Conservation (phyloP, 129 eudicot genomes). For the Chrysanthemum makinoi region DNA sequence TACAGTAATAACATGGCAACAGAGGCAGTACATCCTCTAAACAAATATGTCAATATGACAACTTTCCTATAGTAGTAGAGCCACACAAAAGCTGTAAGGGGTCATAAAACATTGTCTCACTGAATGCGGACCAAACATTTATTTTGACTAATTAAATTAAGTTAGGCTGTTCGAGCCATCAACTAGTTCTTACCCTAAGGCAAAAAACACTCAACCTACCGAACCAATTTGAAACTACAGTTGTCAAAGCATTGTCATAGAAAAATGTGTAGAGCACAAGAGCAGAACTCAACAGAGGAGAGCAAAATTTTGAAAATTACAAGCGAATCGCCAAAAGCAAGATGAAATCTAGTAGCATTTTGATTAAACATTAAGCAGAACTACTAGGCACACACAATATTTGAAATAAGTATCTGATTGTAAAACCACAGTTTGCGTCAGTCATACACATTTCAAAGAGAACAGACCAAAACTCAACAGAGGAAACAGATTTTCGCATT, state of each 20-base stretch:
- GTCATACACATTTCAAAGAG: too few relatives aligned
- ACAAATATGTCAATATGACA: conserved; percentile 8
- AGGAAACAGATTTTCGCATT: too few relatives aligned
- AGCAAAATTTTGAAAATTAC: background rate
- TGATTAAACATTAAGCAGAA: background rate
- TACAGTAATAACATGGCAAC: background rate
- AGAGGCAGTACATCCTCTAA: background rate
- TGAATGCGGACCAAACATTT: background rate
- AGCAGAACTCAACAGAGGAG: background rate
- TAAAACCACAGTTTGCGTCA: too few relatives aligned
- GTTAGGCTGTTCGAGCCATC: background rate
- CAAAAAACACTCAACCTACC: background rate
- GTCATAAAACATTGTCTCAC: background rate
- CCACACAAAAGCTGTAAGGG: background rate
- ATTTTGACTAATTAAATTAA: too few relatives aligned
- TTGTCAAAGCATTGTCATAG: background rate
- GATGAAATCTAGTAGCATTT: background rate
- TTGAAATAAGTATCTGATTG: background rate
- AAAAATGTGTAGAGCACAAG: background rate
- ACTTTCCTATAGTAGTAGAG: background rate
- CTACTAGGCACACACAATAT: background rate
- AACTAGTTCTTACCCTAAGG: background rate
- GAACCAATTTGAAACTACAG: too few relatives aligned
- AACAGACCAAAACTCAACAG: too few relatives aligned
- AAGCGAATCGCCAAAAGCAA: background rate